Conservation (phyloP, 768 basidiomycete species). For the Suillus subluteus region DNA sequence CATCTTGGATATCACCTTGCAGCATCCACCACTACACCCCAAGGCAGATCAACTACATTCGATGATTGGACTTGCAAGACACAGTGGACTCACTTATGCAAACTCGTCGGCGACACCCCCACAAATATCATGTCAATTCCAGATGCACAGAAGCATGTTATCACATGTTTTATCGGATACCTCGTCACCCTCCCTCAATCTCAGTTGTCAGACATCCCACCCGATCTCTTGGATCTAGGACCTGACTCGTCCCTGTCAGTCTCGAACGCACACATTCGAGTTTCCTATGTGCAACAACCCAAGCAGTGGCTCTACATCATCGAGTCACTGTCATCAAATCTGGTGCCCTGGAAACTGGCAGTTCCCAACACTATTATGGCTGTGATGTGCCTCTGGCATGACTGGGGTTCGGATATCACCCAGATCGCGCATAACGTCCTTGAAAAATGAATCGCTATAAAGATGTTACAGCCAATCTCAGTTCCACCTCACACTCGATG, state of each 20-base stretch:
- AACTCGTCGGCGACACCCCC: not conserved
- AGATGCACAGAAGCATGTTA: not conserved
- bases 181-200: not conserved
- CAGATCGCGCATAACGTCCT: not conserved
- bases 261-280: not conserved
- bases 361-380: not conserved
- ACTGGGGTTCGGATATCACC: not conserved
- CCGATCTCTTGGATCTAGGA: conserved; percentile 5
- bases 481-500: not conserved
- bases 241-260: not conserved
- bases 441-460: not conserved
- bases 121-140: not conserved
- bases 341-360: not conserved
- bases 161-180: not conserved
- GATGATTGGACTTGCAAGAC: not conserved
- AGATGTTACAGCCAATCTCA: not conserved
- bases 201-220: not conserved
- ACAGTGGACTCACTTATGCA: not conserved
- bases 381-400: conserved; percentile 8
- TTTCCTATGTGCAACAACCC: not conserved
- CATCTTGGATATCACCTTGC: not conserved
- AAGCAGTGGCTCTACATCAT: not conserved
- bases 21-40: not conserved
- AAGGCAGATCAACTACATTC: not conserved
- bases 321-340: not conserved